Evolutionary conservation across 2,329 filamentous ascomycete species (phyloP).

Genomic region (Hymenoscyphus occultus): DNA sequence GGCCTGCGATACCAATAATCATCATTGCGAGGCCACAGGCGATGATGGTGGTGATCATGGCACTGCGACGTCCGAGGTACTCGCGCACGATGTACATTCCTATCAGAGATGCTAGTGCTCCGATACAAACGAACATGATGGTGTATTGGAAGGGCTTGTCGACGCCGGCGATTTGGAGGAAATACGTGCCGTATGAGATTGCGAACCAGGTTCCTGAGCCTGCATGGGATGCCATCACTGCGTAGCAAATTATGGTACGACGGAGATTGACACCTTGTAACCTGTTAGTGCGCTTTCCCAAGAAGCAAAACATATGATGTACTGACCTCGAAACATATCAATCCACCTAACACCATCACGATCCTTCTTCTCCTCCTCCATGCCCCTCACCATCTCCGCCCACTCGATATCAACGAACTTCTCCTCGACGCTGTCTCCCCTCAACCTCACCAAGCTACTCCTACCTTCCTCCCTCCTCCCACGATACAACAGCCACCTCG

Average conservation of each 20-base stretch:
- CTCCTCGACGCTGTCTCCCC: conserved; percentile 32
- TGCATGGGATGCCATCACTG: conserved; percentile 27
- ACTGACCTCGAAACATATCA: conserved; percentile 24
- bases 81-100: conserved; percentile 35
- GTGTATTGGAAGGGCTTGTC: conserved; percentile 37
- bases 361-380: conserved; percentile 34
- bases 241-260: conserved; percentile 35
- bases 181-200: conserved; percentile 33
- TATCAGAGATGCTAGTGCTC: conserved; percentile 36
- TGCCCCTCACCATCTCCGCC: conserved; percentile 33
- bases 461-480: conserved; percentile 34
- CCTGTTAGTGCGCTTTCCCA: background rate
- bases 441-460: conserved; percentile 22
- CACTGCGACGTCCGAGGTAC: conserved; percentile 34
- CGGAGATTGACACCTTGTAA: conserved; percentile 35
- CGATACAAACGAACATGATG: conserved; percentile 38
- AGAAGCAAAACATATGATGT: background rate
- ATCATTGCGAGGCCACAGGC: conserved; percentile 37
- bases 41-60: conserved; percentile 35
- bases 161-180: conserved; percentile 36
- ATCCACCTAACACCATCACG: conserved; percentile 15
- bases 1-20: conserved; percentile 37
- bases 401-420: conserved; percentile 32
- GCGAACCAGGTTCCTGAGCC: conserved; percentile 34
- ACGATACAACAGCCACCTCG: conserved; percentile 39